Conservation (phyloP, 1,284 basidiomycete genomes). For the Schizopora paradoxa region DNA sequence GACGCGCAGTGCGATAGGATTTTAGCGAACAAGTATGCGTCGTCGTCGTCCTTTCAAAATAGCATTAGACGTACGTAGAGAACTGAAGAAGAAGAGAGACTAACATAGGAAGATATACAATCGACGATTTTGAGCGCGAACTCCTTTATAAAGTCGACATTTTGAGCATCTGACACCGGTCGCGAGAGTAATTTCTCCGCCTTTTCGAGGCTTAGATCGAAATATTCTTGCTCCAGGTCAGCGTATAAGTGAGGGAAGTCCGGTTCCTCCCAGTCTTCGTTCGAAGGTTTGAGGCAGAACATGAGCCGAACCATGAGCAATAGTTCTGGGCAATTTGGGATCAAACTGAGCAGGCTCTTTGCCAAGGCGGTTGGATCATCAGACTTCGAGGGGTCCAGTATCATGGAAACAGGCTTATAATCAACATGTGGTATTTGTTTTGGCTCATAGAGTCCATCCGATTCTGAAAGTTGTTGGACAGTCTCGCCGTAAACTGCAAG, state of each 20-base stretch:
- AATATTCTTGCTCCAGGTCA: conserved; percentile 41
- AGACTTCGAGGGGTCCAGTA: conserved; percentile 56
- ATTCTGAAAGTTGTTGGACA: conserved; percentile 31
- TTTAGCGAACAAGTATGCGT: conserved; percentile 53
- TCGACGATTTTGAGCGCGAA: conserved; percentile 52
- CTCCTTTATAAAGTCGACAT: conserved; percentile 39
- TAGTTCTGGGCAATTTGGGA: conserved; percentile 50
- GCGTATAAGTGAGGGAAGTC: conserved; percentile 67
- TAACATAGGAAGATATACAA: conserved; percentile 43
- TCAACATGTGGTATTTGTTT: conserved; percentile 34
- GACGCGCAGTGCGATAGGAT: conserved; percentile 57
- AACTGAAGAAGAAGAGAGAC: conserved; percentile 14
- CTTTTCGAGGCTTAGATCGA: conserved; percentile 48
- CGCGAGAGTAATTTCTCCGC: conserved; percentile 45
- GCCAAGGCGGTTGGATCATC: conserved; percentile 58
- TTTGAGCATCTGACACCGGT: conserved; percentile 51
- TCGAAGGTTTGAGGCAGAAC: conserved; percentile 68
- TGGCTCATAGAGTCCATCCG: conserved; percentile 30
- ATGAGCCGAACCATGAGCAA: conserved; percentile 60
- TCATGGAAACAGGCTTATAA: conserved; percentile 37
- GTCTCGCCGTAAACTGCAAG: conserved; percentile 64
- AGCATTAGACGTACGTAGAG: conserved; percentile 7
- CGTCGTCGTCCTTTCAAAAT: conserved; percentile 41
- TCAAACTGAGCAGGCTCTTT: conserved; percentile 49
- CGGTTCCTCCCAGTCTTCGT: conserved; percentile 70